Evolutionary conservation across 352 stramenopile genomes (phyloP), one percentile per base, ranked within the genome.

Genomic region (Globisporangium orthogonon): DNA sequence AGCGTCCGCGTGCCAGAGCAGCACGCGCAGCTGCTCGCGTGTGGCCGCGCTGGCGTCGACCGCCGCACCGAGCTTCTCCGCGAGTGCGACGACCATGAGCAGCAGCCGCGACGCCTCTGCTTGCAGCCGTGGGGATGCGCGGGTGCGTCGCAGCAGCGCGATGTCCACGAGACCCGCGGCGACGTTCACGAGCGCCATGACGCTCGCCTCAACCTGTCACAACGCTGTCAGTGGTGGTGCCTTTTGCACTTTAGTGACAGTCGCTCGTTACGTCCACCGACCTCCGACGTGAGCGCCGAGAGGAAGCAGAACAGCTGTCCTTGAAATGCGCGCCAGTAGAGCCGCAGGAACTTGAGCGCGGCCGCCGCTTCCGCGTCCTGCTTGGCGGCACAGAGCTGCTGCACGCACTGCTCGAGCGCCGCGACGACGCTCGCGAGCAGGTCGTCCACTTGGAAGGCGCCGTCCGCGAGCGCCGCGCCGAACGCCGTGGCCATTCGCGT

Each of bases 281-380:
- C 62, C 47, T 65, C 52, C 7, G 58, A 62, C 7, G 67, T 66
- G 31, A 78, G 48, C 15, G 18, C 54, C n/a, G 51, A 49, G 4
- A 61, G 39, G 40, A 71, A 76, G 28, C 58, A 48, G 6, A 69
- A 43, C 18, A 83, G 69, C 40, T 87, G 70, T 17, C 78, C 76
- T 52, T 87, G 74, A 54, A 89, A 84, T 17, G 74, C 78, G 15
- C 76, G 68, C 67, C 77, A 74, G 40, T 78, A 84, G 14, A 89
- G 57, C 18, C 78, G 73, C 11, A 87, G 52, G 51, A 81, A 68
- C 61, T 76, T 75, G 7, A 89, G 43, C 2, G 47, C 11, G 31
- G 49, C 2, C 13, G 15, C 35, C 15, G 46, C 48, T 5, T 53
- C 49, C 51, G 56, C 43, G 5, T 31, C 14, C 28, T 9, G 11